Percentiles rank a stretch among this genome's conserved stretches.
phyloP scores from a whole-genome alignment of 2,329 filamentous ascomycete species.

The Corniculantispora saksenae region DNA sequence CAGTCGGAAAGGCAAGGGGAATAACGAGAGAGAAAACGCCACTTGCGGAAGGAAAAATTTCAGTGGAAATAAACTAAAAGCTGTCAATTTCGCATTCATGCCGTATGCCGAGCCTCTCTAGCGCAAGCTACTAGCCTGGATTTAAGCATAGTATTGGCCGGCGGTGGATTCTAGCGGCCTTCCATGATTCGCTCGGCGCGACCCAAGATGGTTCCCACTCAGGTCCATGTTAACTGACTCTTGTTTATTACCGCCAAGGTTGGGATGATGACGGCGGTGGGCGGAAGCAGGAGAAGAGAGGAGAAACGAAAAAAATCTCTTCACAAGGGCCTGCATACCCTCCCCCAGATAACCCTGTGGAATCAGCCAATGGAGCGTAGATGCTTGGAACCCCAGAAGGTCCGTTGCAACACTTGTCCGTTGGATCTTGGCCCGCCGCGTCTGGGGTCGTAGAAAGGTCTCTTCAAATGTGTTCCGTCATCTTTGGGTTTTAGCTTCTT shows the following conservation, averaged over 20 bases:
- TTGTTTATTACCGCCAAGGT: constrained; percentile 3
- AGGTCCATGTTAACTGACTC: constrained; percentile 2
- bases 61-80: too few relatives aligned
- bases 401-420: neutral
- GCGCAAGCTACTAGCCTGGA: neutral
- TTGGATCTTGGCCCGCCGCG: constrained; percentile 10
- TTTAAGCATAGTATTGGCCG: constrained; percentile 8
- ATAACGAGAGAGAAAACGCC: neutral
- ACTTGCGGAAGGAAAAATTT: neutral
- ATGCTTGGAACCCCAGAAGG: neutral
- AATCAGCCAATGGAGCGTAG: constrained; percentile 4
- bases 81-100: constrained; percentile 5
- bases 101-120: constrained; percentile 13
- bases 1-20: neutral
- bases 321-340: neutral
- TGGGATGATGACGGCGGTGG: neutral
- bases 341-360: neutral
- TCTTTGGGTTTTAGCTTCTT: too few relatives aligned
- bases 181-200: constrained; percentile 1
- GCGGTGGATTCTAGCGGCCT: constrained; percentile 1
- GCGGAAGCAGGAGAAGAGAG: neutral
- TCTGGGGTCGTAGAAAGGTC: constrained; percentile 3
- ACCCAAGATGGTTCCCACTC: constrained; percentile 4
- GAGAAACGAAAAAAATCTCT: neutral
- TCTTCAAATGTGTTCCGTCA: neutral